phyloP scores from a whole-genome alignment of 2,329 filamentous ascomycete species.

The Nakataea oryzae region DNA sequence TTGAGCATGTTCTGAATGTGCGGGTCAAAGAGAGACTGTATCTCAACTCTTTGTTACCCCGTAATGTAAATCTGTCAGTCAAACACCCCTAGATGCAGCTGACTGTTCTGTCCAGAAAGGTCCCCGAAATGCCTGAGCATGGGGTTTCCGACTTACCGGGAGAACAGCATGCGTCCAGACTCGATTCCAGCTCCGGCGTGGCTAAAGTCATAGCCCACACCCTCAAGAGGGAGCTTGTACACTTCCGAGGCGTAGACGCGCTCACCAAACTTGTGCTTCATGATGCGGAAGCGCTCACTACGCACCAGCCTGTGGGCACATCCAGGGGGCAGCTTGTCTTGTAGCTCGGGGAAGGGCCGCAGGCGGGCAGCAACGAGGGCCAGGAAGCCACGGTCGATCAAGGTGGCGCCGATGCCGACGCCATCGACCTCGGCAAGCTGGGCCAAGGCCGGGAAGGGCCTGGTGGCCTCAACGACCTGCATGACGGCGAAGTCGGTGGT shows the following conservation, averaged over 20 bases:
- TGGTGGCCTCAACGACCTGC: background rate
- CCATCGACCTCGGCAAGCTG: conserved; percentile 27
- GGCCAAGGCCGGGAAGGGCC: conserved; percentile 9
- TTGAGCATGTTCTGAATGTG: conserved; percentile 27
- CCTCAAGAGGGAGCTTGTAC: background rate
- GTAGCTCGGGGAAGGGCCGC: background rate
- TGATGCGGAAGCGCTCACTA: background rate
- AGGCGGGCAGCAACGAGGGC: conserved; percentile 23
- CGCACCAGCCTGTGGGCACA: background rate
- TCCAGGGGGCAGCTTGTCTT: background rate
- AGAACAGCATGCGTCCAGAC: background rate
- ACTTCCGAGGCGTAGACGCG: background rate
- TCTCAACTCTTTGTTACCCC: conserved; percentile 15
- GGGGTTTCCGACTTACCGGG: background rate
- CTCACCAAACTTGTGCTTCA: background rate
- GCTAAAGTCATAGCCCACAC: background rate
- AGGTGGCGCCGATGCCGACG: conserved; percentile 31
- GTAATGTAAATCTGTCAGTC: background rate
- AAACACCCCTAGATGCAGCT: background rate
- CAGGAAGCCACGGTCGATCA: conserved; percentile 33
- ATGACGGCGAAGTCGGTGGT: conserved; percentile 33
- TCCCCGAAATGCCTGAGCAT: too few relatives aligned
- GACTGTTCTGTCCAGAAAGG: too few relatives aligned
- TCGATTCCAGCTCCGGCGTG: background rate
- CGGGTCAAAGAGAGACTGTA: conserved; percentile 30